Percentiles rank a stretch among this genome's conserved stretches.
phyloP scores from a whole-genome alignment of 2,329 filamentous ascomycete species.

The Pseudogymnoascus sp. region DNA sequence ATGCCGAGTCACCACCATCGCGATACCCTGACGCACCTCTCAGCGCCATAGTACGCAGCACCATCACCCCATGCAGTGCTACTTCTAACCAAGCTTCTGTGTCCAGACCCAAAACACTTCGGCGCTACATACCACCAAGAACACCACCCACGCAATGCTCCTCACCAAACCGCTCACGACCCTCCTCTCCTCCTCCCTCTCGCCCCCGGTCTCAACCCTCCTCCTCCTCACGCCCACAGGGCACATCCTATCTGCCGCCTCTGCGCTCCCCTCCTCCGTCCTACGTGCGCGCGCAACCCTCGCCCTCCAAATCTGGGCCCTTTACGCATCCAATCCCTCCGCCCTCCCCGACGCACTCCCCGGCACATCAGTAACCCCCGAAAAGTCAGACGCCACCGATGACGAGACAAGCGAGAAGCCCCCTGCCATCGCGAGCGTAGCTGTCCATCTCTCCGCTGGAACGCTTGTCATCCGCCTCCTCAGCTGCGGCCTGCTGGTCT shows the following conservation, averaged over 20 bases:
- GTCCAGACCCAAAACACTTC: constrained; percentile 10
- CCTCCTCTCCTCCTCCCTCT: constrained; percentile 52
- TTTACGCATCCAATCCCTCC: constrained; percentile 42
- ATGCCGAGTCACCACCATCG: constrained; percentile 4
- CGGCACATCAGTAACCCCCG: constrained; percentile 21
- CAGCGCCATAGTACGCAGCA: not conserved
- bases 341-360: constrained; percentile 37
- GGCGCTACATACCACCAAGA: constrained; percentile 19
- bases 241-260: constrained; percentile 57
- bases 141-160: constrained; percentile 33
- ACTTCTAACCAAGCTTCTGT: constrained; percentile 4
- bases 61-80: constrained; percentile 17
- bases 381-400: constrained; percentile 20
- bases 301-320: constrained; percentile 53
- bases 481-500: constrained; percentile 53
- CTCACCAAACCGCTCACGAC: constrained; percentile 58
- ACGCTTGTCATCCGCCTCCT: constrained; percentile 52
- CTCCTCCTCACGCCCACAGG: constrained; percentile 54
- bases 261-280: constrained; percentile 45
- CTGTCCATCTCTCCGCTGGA: constrained; percentile 49
- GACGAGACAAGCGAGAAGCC: constrained; percentile 19
- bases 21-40: not conserved
- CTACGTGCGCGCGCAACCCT: constrained; percentile 59
- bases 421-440: constrained; percentile 19
- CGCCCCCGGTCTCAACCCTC: constrained; percentile 48